Conservation (phyloP, 2,329 filamentous ascomycete species). For the Penicillium sp. region DNA sequence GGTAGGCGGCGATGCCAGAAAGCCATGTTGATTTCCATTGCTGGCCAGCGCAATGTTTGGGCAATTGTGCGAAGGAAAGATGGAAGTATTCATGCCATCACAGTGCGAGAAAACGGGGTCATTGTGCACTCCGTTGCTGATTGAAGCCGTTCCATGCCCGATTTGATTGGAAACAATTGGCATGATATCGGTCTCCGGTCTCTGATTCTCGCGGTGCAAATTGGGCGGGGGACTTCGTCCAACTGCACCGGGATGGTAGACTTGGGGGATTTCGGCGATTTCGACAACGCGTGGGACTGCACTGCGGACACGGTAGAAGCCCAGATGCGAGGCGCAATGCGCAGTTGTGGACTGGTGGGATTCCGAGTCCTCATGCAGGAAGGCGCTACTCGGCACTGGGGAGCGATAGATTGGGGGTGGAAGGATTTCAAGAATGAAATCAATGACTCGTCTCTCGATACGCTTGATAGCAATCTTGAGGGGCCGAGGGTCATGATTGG, state of each 20-base stretch:
- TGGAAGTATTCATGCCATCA: neutral
- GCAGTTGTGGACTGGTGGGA: neutral
- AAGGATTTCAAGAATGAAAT: slow-evolving; percentile 26
- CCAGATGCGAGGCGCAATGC: neutral
- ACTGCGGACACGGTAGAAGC: neutral
- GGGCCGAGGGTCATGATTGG: slow-evolving; percentile 16
- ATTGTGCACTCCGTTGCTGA: neutral
- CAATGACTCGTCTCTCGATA: slow-evolving; percentile 29
- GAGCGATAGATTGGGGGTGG: slow-evolving; percentile 24
- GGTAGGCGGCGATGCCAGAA: neutral
- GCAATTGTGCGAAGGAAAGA: neutral
- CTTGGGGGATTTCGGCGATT: neutral
- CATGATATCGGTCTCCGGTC: neutral
- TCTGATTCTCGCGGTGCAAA: neutral
- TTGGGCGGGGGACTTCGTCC: neutral
- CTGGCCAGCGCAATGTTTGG: neutral
- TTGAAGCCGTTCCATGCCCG: neutral
- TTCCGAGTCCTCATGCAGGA: slow-evolving; percentile 4
- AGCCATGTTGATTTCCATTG: neutral
- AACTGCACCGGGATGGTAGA: neutral
- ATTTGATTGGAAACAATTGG: neutral
- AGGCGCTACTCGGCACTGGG: slow-evolving; percentile 12
- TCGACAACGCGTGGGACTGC: neutral
- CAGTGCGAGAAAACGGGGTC: neutral
- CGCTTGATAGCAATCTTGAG: slow-evolving; percentile 25